These are phyloP conservation scores for Calendula officinalis DNA, from an alignment of 129 eudicot species.

Conservation along the genomic window DNA sequence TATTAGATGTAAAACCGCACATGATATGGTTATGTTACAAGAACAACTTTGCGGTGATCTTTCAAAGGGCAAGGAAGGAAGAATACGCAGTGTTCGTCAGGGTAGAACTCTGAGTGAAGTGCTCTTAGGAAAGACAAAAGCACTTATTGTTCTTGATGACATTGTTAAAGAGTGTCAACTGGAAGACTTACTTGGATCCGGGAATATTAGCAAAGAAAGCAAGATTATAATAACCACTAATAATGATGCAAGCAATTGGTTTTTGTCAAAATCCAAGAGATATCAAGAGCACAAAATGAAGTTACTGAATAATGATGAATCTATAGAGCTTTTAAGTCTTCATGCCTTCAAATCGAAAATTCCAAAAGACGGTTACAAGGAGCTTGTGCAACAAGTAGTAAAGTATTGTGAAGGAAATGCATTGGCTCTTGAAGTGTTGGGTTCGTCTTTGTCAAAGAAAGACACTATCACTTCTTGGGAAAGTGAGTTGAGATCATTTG, in stretches of 20 bases:
- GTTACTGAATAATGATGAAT: background rate
- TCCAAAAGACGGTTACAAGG: conserved; percentile 5
- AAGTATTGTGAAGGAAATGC: conserved; percentile 24
- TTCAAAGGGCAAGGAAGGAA: conserved; percentile 6
- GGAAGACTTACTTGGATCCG: background rate
- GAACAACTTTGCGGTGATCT: conserved; percentile 26
- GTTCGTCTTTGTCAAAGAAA: background rate
- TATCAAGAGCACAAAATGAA: conserved; percentile 8
- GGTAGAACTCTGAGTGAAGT: conserved; percentile 11
- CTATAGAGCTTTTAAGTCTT: conserved; percentile 14
- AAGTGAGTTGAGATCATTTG: background rate
- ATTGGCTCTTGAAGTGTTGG: conserved; percentile 28
- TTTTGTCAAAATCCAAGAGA: conserved; percentile 1
- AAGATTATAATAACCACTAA: conserved; percentile 24
- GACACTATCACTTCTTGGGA: background rate
- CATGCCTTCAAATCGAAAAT: conserved; percentile 25
- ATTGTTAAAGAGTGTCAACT: background rate
- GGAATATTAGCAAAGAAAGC: background rate
- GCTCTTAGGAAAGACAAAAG: background rate
- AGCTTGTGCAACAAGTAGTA: background rate
- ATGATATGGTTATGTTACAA: conserved; percentile 24
- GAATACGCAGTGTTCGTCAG: background rate
- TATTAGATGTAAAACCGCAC: background rate
- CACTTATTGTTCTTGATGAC: conserved; percentile 27
- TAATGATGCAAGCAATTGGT: background rate